A percentile compares a stretch with the other conserved stretches of the same genome.
Evolutionary conservation across 345 rosid species (phyloP).

Genomic region (Populus davidiana): DNA sequence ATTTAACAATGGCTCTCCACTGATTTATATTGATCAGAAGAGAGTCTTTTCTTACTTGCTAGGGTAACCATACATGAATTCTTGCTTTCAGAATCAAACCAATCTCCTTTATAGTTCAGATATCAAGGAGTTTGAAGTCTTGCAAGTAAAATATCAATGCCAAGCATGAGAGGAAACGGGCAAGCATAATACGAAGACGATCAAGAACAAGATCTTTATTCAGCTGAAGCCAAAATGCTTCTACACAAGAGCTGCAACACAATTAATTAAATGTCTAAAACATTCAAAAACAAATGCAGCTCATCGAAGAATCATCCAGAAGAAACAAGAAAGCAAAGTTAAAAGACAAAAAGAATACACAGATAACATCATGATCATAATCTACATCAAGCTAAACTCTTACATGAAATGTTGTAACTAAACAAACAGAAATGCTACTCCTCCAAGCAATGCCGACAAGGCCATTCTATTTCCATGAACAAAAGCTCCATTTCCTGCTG

Average conservation of each 20-base stretch:
- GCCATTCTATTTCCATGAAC: slow-evolving; percentile 27
- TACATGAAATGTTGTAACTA: slow-evolving; percentile 10
- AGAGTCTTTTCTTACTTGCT: not conserved
- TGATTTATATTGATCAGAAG: not conserved
- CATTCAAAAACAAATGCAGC: slow-evolving; percentile 31
- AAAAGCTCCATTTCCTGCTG: slow-evolving; percentile 18
- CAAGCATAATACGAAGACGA: not conserved
- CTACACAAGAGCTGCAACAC: slow-evolving; percentile 27
- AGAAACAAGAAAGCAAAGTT: not conserved
- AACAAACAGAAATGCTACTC: slow-evolving; percentile 34
- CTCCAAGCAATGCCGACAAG: slow-evolving; percentile 34
- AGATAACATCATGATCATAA: slow-evolving; percentile 25
- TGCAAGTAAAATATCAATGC: not conserved
- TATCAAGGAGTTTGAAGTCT: not conserved
- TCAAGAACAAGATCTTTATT: slow-evolving; percentile 28
- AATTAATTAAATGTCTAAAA: slow-evolving; percentile 19
- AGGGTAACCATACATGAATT: not conserved
- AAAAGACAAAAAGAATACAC: slow-evolving; percentile 32
- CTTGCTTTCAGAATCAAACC: not conserved
- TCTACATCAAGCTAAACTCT: slow-evolving; percentile 16
- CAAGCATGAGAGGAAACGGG: not conserved
- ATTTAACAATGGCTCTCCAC: not conserved
- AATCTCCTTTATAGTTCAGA: not conserved
- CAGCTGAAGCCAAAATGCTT: slow-evolving; percentile 27
- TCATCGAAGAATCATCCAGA: slow-evolving; percentile 26